Evolutionary conservation across 192 early-diverging fungal genomes (phyloP).

Genomic region (Coemansia sp.): DNA sequence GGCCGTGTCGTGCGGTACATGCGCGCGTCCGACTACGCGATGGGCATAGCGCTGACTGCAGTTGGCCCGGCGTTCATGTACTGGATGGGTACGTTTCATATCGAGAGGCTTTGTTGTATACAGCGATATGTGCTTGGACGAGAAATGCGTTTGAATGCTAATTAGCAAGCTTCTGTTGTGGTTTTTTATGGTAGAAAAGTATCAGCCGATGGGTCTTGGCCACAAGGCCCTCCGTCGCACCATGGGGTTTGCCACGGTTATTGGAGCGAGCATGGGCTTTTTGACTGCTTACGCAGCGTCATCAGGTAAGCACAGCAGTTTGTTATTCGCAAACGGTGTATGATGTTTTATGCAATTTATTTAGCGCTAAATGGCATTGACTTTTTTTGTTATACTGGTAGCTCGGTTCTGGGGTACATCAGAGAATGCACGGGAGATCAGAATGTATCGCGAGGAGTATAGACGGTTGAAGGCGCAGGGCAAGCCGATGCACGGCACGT

Average conservation of each 20-base stretch:
- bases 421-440: conserved; percentile 83
- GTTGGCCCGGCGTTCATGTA: conserved; percentile 73
- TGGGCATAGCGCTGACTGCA: conserved; percentile 60
- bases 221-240: conserved; percentile 47
- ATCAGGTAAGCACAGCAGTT: conserved; percentile 13
- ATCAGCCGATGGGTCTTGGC: background rate
- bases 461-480: conserved; percentile 60
- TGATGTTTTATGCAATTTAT: background rate
- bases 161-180: background rate
- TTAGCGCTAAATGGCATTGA: background rate
- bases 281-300: conserved; percentile 67
- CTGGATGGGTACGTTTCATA: conserved; percentile 67
- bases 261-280: conserved; percentile 71
- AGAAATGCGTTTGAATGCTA: no score
- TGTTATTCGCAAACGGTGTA: no score
- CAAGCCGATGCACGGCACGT: conserved; percentile 65
- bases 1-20: conserved; percentile 87
- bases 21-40: conserved; percentile 72
- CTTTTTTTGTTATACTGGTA: background rate
- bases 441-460: conserved; percentile 66
- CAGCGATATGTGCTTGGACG: no score
- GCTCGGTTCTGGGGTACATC: conserved; percentile 80
- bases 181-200: background rate
- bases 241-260: conserved; percentile 53
- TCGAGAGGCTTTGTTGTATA: background rate